phyloP scores from a whole-genome alignment of 306 rosid genomes.

The Corylus heterophylla region DNA sequence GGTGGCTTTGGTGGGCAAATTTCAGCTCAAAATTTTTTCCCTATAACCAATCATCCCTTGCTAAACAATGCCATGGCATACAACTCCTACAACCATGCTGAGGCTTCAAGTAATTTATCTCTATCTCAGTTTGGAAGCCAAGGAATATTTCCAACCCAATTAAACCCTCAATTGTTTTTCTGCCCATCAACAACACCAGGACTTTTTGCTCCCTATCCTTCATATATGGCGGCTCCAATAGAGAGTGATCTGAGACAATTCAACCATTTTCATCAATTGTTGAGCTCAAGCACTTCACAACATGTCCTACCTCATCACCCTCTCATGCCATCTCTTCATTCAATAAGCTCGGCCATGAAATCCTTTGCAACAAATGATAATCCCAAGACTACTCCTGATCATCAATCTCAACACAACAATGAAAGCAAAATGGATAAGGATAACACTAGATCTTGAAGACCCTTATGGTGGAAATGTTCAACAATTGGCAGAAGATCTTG shows the following conservation, averaged over 20 bases:
- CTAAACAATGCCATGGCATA: slow-evolving; percentile 45
- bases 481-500: neutral
- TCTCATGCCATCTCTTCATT: slow-evolving; percentile 48
- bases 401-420: slow-evolving; percentile 26
- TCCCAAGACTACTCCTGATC: slow-evolving; percentile 45
- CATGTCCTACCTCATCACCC: slow-evolving; percentile 38
- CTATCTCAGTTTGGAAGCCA: slow-evolving; percentile 66
- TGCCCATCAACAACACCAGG: slow-evolving; percentile 45
- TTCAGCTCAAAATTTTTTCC: slow-evolving; percentile 61
- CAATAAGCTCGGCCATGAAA: slow-evolving; percentile 38
- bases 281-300: slow-evolving; percentile 45
- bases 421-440: slow-evolving; percentile 26
- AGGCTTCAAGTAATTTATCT: slow-evolving; percentile 50
- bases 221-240: slow-evolving; percentile 41
- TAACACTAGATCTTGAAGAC: slow-evolving; percentile 33
- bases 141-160: slow-evolving; percentile 48
- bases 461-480: slow-evolving; percentile 17
- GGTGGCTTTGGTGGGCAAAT: slow-evolving; percentile 19
- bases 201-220: slow-evolving; percentile 46
- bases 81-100: slow-evolving; percentile 34
- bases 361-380: slow-evolving; percentile 36
- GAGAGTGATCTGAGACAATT: slow-evolving; percentile 47
- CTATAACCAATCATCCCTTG: slow-evolving; percentile 32
- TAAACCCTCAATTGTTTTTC: slow-evolving; percentile 45
- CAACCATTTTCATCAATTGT: slow-evolving; percentile 53